Evolutionary conservation across 177 flowering plant genomes (phyloP).

Genomic region (Vitis hybrid): DNA sequence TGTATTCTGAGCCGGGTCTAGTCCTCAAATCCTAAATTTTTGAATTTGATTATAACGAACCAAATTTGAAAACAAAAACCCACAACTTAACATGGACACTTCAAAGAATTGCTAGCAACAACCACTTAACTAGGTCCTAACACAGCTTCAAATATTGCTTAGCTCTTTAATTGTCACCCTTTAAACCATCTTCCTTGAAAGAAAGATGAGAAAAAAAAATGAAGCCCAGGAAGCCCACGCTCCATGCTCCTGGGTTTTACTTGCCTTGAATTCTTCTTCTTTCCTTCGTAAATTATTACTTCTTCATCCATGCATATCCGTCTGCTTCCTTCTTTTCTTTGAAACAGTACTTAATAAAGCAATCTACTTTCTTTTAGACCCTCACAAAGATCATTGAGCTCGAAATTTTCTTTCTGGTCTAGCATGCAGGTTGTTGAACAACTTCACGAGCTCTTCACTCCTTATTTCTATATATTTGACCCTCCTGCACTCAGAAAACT

Average conservation of each 20-base stretch:
- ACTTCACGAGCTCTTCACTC: background rate
- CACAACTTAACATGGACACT: no score
- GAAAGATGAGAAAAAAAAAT: background rate
- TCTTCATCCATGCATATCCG: background rate
- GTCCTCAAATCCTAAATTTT: no score
- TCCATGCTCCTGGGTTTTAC: no score
- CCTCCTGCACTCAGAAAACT: background rate
- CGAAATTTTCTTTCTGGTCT: no score
- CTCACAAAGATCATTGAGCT: background rate
- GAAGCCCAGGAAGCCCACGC: background rate
- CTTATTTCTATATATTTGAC: background rate
- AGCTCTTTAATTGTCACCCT: no score
- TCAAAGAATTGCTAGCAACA: no score
- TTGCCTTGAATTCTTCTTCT: conserved; percentile 1
- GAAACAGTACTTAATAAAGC: background rate
- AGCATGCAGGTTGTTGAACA: background rate
- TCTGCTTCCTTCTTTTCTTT: background rate
- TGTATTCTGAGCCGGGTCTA: no score
- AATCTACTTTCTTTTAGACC: background rate
- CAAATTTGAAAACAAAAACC: no score
- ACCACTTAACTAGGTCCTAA: no score
- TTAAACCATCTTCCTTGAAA: no score
- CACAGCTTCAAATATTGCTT: no score
- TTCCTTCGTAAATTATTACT: conserved; percentile 1
- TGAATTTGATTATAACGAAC: no score